phyloP scores from a whole-genome alignment of 352 stramenopile genomes.

The Detonula confervacea region DNA sequence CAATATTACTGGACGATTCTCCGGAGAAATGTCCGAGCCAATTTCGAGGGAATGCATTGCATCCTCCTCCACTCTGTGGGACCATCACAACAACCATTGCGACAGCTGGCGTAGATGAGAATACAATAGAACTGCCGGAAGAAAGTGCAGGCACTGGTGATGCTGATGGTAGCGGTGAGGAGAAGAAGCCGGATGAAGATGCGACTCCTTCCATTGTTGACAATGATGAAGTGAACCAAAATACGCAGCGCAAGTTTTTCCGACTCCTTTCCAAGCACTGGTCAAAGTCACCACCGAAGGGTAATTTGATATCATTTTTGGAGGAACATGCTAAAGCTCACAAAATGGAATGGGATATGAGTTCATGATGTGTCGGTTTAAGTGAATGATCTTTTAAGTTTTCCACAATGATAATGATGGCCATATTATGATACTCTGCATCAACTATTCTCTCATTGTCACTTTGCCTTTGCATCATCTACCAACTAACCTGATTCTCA shows the following conservation, averaged over 20 bases:
- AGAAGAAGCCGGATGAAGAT: neutral
- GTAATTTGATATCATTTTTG: slow-evolving; percentile 44
- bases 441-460: too few species aligned
- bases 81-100: too few species aligned
- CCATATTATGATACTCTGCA: too few species aligned
- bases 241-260: slow-evolving; percentile 46
- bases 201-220: slow-evolving; percentile 25
- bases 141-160: neutral
- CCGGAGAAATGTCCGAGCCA: slow-evolving; percentile 68
- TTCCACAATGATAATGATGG: too few species aligned
- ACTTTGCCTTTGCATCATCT: too few species aligned
- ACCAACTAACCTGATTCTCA: slow-evolving; percentile 63
- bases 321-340: slow-evolving; percentile 36
- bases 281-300: slow-evolving; percentile 6
- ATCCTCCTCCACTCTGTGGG: slow-evolving; percentile 72
- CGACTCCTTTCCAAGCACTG: slow-evolving; percentile 38
- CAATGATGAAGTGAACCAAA: slow-evolving; percentile 56
- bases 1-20: slow-evolving; percentile 82
- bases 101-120: neutral
- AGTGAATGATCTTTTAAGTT: too few species aligned
- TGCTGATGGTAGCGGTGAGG: neutral
- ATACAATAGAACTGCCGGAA: neutral
- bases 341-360: slow-evolving; percentile 43
- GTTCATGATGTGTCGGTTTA: neutral
- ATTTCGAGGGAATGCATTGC: slow-evolving; percentile 64